These are phyloP conservation scores for Ogataea zsoltii DNA, from an alignment of 805 yeast species.

Conservation along the genomic window DNA sequence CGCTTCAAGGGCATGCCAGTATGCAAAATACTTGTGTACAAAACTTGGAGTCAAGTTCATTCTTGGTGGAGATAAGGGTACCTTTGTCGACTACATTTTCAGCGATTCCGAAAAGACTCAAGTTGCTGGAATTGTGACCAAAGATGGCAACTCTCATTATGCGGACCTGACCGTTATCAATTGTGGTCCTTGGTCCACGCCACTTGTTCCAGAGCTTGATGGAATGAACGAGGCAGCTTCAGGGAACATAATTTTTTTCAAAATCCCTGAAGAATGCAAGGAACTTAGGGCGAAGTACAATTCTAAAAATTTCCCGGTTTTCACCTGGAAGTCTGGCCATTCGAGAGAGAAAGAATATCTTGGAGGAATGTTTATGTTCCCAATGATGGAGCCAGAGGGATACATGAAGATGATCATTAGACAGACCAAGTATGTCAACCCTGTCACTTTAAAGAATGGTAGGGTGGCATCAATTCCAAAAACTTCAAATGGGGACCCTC, in stretches of 20 bases:
- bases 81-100: conserved; percentile 26
- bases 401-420: conserved; percentile 37
- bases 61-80: conserved; percentile 32
- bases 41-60: conserved; percentile 37
- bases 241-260: conserved; percentile 38
- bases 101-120: conserved; percentile 16
- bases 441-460: conserved; percentile 23
- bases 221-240: conserved; percentile 39
- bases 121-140: conserved; percentile 31
- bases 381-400: conserved; percentile 37
- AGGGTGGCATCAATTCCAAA: conserved; percentile 34
- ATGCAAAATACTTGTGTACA: conserved; percentile 30
- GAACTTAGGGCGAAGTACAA: conserved; percentile 37
- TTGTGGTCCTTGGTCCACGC: conserved; percentile 36
- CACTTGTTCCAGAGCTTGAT: conserved; percentile 35
- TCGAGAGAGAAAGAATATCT: conserved; percentile 31
- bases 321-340: conserved; percentile 37
- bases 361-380: conserved; percentile 39
- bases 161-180: conserved; percentile 31
- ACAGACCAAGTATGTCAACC: conserved; percentile 39
- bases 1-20: conserved; percentile 37
- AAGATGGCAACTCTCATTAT: conserved; percentile 28
- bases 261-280: conserved; percentile 37
- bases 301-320: conserved; percentile 34
- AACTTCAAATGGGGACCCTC: conserved; percentile 27